Evolutionary conservation across 176 grass and related monocot genomes (phyloP).

Genomic region (Pontederia paniculata): DNA sequence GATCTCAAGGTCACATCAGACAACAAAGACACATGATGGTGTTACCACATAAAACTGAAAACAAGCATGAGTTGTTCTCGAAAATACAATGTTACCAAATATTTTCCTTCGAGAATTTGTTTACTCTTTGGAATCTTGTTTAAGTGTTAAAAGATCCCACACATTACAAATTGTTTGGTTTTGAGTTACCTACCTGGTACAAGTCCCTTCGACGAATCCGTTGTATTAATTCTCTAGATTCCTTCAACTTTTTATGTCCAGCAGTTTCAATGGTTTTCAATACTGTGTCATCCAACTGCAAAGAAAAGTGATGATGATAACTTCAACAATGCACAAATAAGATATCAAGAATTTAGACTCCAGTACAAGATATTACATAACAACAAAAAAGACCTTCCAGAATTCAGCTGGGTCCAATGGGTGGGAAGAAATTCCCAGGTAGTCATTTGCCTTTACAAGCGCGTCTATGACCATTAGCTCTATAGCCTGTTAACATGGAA

Average conservation of each 20-base stretch:
- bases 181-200: constrained; percentile 41
- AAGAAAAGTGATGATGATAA: constrained; percentile 1
- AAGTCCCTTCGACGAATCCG: constrained; percentile 74
- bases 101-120: too few species aligned
- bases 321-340: background rate
- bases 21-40: too few species aligned
- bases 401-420: constrained; percentile 67
- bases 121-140: too few species aligned
- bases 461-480: constrained; percentile 92
- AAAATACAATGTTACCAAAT: too few species aligned
- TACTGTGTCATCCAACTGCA: constrained; percentile 86
- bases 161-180: too few species aligned
- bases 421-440: constrained; percentile 66
- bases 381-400: constrained; percentile 59
- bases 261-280: constrained; percentile 75
- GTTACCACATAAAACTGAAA: too few species aligned
- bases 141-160: too few species aligned
- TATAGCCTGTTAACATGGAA: constrained; percentile 38
- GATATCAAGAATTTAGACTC: constrained; percentile 1
- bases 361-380: constrained; percentile 9
- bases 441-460: constrained; percentile 59
- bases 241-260: constrained; percentile 44
- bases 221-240: constrained; percentile 66
- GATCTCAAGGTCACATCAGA: too few species aligned
- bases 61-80: too few species aligned